Conservation (phyloP, 129 eudicot genomes). For the Smallanthus sonchifolius region DNA sequence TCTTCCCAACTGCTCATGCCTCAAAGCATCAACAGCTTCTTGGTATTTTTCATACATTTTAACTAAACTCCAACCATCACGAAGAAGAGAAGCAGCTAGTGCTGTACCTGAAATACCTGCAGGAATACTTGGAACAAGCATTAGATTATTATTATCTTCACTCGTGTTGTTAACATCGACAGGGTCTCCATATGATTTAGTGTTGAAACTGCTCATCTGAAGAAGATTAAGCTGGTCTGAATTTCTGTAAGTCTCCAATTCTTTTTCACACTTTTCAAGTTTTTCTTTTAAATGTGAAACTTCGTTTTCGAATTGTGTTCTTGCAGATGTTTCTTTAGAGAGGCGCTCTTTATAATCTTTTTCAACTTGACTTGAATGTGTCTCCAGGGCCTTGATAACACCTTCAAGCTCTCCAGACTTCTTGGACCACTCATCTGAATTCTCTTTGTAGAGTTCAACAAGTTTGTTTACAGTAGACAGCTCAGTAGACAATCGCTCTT, state of each 20-base stretch:
- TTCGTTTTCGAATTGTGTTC: slow-evolving; percentile 56
- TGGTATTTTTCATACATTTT: slow-evolving; percentile 88
- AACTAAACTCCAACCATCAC: slow-evolving; percentile 98
- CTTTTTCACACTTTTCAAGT: slow-evolving; percentile 54
- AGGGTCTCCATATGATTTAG: slow-evolving; percentile 35
- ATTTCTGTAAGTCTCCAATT: slow-evolving; percentile 53
- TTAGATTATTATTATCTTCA: slow-evolving; percentile 43
- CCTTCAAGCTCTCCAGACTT: slow-evolving; percentile 99
- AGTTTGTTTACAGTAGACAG: slow-evolving; percentile 81
- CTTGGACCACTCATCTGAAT: slow-evolving; percentile 90
- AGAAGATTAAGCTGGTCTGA: slow-evolving; percentile 55
- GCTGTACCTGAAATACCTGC: slow-evolving; percentile 93
- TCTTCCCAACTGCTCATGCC: slow-evolving; percentile 89
- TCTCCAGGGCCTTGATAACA: slow-evolving; percentile 90
- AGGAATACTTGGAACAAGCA: slow-evolving; percentile 71
- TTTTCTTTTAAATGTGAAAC: slow-evolving; percentile 54
- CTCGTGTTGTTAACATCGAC: background rate
- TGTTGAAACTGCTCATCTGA: slow-evolving; percentile 45
- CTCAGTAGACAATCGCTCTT: slow-evolving; percentile 65
- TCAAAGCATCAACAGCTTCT: slow-evolving; percentile 89
- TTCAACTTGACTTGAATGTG: slow-evolving; percentile 72
- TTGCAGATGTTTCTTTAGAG: slow-evolving; percentile 56
- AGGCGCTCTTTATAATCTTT: slow-evolving; percentile 74
- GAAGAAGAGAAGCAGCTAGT: slow-evolving; percentile 89
- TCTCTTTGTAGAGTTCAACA: slow-evolving; percentile 83